Evolutionary conservation across 306 rosid species (phyloP).

Genomic region (Lathyrus aphaca): DNA sequence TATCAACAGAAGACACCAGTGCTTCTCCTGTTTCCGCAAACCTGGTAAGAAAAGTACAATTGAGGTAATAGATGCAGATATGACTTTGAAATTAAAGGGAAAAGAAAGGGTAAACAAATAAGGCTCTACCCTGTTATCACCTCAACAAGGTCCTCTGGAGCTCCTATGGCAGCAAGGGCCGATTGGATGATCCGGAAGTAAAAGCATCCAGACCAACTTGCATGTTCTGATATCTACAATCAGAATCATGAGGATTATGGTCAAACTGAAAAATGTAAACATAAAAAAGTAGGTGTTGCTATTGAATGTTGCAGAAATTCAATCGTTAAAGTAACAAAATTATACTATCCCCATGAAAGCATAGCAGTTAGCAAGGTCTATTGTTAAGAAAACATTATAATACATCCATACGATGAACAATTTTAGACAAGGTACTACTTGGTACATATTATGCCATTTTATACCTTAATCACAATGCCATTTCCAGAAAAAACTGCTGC

Average conservation of each 20-base stretch:
- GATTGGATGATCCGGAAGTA: constrained; percentile 91
- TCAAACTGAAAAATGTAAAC: constrained; percentile 41
- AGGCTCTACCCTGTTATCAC: constrained; percentile 82
- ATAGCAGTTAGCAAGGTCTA: constrained; percentile 34
- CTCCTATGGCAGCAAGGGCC: constrained; percentile 98
- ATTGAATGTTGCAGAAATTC: constrained; percentile 19
- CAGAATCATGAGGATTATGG: constrained; percentile 38
- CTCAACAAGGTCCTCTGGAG: constrained; percentile 97
- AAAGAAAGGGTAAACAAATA: constrained; percentile 28
- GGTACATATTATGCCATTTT: constrained; percentile 21
- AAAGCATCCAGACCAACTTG: constrained; percentile 99
- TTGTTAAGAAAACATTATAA: constrained; percentile 7
- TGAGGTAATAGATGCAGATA: constrained; percentile 33
- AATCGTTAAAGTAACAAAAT: constrained; percentile 10
- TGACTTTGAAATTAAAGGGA: constrained; percentile 16
- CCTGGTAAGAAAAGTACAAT: constrained; percentile 54
- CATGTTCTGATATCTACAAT: constrained; percentile 87
- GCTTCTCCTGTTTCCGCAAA: constrained; percentile 98
- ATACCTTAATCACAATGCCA: constrained; percentile 86
- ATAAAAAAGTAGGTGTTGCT: constrained; percentile 17
- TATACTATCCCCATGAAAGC: constrained; percentile 29
- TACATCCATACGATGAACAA: constrained; percentile 34
- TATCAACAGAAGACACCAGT: constrained; percentile 87
- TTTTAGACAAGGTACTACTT: constrained; percentile 18
- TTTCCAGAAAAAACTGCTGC: constrained; percentile 95